Percentiles rank a stretch among this genome's conserved stretches.
phyloP scores from a whole-genome alignment of 2,329 filamentous ascomycete genomes.

The Fusarium sarcochroum region DNA sequence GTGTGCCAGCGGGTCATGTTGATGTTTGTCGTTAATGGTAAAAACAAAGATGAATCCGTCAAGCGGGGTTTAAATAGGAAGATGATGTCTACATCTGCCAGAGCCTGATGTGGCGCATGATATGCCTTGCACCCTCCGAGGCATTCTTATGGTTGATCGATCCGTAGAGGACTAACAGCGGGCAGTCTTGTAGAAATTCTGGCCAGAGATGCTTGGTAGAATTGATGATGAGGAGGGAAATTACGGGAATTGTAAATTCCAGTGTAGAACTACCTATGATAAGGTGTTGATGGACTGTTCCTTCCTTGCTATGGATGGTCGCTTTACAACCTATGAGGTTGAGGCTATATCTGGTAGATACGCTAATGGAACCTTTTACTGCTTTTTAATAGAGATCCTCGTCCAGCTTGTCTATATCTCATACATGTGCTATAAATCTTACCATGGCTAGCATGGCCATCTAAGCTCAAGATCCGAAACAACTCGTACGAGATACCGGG shows the following conservation, averaged over 20 bases:
- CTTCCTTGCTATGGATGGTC: not conserved
- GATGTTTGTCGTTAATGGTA: not conserved
- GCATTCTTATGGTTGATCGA: not conserved
- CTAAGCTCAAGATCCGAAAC: too few relatives aligned
- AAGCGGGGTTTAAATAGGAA: not conserved
- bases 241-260: not conserved
- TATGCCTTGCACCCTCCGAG: not conserved
- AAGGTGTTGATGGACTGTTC: not conserved
- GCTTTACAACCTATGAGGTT: not conserved
- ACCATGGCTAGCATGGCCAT: conserved; percentile 1
- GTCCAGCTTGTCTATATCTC: not conserved
- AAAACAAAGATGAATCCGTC: not conserved
- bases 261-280: not conserved
- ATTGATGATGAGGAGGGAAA: not conserved
- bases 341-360: not conserved
- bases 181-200: not conserved
- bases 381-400: too few relatives aligned
- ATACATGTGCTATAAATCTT: not conserved
- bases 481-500: conserved; percentile 16
- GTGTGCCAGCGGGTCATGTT: not conserved
- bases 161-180: not conserved
- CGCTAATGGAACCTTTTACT: too few relatives aligned
- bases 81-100: not conserved
- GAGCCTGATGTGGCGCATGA: not conserved
- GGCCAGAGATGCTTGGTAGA: too few relatives aligned